phyloP scores from a whole-genome alignment of 805 yeast genomes.

The Wickerhamomyces chaumierensis region DNA sequence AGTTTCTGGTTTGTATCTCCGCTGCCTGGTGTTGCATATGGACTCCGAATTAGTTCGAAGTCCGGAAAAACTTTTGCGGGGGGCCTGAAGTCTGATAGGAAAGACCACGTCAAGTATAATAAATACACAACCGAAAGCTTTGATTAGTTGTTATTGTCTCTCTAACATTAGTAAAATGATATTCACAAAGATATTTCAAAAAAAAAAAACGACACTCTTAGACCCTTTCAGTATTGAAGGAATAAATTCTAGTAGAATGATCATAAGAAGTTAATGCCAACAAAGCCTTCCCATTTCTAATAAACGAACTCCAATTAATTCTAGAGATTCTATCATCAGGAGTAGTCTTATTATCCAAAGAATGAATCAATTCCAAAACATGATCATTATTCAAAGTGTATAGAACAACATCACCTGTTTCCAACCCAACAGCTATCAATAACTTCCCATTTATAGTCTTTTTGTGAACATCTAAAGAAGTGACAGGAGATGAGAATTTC shows the following conservation, averaged over 20 bases:
- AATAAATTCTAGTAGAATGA: constrained; percentile 35
- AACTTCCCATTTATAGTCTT: constrained; percentile 19
- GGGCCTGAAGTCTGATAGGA: too few species aligned
- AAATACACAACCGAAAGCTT: too few species aligned
- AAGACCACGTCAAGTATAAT: too few species aligned
- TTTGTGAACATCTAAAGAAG: constrained; percentile 48
- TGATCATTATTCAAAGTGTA: constrained; percentile 23
- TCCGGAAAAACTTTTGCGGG: too few species aligned
- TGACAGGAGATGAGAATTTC: constrained; percentile 48
- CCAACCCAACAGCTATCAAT: constrained; percentile 56
- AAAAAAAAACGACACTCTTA: neutral
- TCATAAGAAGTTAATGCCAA: constrained; percentile 62
- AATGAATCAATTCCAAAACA: constrained; percentile 19
- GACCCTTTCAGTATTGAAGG: constrained; percentile 10
- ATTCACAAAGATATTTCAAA: too few species aligned
- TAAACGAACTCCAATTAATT: constrained; percentile 39
- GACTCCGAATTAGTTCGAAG: neutral
- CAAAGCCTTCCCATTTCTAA: constrained; percentile 15
- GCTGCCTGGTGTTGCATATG: too few species aligned
- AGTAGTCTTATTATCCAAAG: constrained; percentile 27
- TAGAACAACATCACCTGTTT: constrained; percentile 47
- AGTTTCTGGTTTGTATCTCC: too few species aligned
- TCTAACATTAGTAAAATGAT: too few species aligned
- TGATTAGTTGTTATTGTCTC: too few species aligned
- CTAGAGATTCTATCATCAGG: constrained; percentile 58